Evolutionary conservation across 306 rosid species (phyloP), one percentile per base, ranked within the genome.

Genomic region (Casuarina cunninghamiana): DNA sequence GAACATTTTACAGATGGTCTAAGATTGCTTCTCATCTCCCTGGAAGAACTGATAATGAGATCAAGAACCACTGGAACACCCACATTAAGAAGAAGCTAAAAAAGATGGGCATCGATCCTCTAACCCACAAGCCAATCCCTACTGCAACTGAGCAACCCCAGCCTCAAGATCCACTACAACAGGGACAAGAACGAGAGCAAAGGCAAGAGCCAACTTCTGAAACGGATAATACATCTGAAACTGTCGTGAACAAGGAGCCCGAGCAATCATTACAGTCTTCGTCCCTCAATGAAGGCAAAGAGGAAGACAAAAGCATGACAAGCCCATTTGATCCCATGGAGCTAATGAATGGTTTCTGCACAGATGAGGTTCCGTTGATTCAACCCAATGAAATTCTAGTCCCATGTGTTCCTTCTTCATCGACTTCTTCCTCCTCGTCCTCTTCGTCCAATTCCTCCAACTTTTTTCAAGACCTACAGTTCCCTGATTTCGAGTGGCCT

Each of bases 31-130:
- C 94, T 83, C 88, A 87, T 75, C 90, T 91, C 3, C 91, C 97
- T 2, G 97, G 97, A 75, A 85, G 97, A 87, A 91, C 97, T 10
- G 97, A 89, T 50, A 91, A 91, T 69, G 97, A 91, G 73, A 88
- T 91, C 0, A 91, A 91, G 73, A 91, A 91, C 62, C 97, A 91
- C 5, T 91, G 97, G 97, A 91, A 91, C 50, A 91, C 97, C 35
- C 97, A 91, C 84, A 89, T 91, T 65, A 91, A 91, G 84, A 91
- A 91, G 79, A 91, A 91, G 62, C 88, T 91, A 44, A 89, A 85
- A 61, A 89, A 88, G 81, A 83, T 91, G 90, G 97, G 97, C 45
- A 88, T 91, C 82, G 97, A 91, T 72, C 97, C 97, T 42, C 80
- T 87, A 57, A 90, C 93, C 37, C 95, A 92, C 86, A 83, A 85